phyloP scores from a whole-genome alignment of 495 filamentous ascomycete genomes.

The Penicillium longicatenatum region DNA sequence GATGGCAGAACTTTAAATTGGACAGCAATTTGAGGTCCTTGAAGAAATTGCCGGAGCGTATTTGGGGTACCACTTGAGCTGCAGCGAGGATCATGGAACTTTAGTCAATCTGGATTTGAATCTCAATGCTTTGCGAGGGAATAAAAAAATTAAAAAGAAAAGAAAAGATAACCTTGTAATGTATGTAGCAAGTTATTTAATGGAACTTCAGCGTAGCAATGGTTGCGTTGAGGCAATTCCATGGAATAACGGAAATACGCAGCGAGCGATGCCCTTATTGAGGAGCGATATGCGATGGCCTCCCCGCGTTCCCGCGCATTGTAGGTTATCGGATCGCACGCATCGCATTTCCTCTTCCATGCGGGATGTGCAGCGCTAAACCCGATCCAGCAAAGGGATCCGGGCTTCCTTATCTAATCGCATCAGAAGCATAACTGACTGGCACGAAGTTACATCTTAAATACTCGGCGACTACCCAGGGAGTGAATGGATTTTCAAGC shows the following conservation, averaged over 20 bases:
- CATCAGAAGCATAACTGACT: not conserved
- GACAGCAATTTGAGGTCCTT: too few relatives aligned
- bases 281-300: slow-evolving; percentile 21
- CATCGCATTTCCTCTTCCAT: slow-evolving; percentile 24
- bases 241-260: too few relatives aligned
- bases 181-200: too few relatives aligned
- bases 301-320: not conserved
- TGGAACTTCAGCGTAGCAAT: too few relatives aligned
- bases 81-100: not conserved
- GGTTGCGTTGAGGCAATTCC: too few relatives aligned
- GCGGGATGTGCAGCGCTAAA: slow-evolving; percentile 18
- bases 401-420: slow-evolving; percentile 31
- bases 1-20: not conserved
- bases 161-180: too few relatives aligned
- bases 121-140: too few relatives aligned
- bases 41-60: not conserved
- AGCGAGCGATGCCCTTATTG: slow-evolving; percentile 11
- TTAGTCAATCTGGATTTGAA: not conserved
- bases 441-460: not conserved
- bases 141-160: too few relatives aligned
- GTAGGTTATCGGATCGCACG: slow-evolving; percentile 16
- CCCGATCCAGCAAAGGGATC: slow-evolving; percentile 29
- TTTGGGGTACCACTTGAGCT: not conserved
- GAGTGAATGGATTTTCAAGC: not conserved
- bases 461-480: not conserved